phyloP scores from a whole-genome alignment of 2,329 filamentous ascomycete genomes.

The Sporothrix schenckii region DNA sequence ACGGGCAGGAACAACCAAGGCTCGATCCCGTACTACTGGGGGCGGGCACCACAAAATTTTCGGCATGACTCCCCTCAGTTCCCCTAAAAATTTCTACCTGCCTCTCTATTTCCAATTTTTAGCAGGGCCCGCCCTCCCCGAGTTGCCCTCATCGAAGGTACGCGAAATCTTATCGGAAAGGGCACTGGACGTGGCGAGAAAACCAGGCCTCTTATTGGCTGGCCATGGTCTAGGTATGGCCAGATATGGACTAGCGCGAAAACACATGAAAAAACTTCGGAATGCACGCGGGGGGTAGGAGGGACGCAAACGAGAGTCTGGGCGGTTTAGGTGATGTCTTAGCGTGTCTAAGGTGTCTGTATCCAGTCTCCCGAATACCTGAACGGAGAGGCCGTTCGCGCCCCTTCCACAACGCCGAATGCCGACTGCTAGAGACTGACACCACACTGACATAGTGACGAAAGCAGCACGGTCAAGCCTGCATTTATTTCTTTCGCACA shows the following conservation, averaged over 20 bases:
- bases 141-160: constrained; percentile 28
- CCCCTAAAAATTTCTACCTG: constrained; percentile 29
- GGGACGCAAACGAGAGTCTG: not conserved
- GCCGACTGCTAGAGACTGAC: constrained; percentile 5
- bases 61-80: not conserved
- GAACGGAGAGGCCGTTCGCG: constrained; percentile 15
- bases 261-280: constrained; percentile 35
- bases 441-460: constrained; percentile 22
- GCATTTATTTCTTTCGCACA: not conserved
- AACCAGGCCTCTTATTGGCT: constrained; percentile 31
- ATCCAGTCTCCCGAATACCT: not conserved
- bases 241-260: constrained; percentile 18
- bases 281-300: constrained; percentile 18
- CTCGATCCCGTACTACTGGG: not conserved
- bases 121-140: not conserved
- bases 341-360: not conserved
- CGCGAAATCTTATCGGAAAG: constrained; percentile 40
- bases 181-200: constrained; percentile 31
- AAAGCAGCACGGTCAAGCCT: not conserved
- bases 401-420: constrained; percentile 25
- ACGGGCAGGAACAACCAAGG: not conserved
- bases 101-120: constrained; percentile 22
- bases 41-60: constrained; percentile 25
- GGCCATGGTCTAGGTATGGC: not conserved
- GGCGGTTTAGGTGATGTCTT: constrained; percentile 23